Base-by-base conservation (phyloP, 805 yeast species). In the Ogataea nitratoaversa region DNA sequence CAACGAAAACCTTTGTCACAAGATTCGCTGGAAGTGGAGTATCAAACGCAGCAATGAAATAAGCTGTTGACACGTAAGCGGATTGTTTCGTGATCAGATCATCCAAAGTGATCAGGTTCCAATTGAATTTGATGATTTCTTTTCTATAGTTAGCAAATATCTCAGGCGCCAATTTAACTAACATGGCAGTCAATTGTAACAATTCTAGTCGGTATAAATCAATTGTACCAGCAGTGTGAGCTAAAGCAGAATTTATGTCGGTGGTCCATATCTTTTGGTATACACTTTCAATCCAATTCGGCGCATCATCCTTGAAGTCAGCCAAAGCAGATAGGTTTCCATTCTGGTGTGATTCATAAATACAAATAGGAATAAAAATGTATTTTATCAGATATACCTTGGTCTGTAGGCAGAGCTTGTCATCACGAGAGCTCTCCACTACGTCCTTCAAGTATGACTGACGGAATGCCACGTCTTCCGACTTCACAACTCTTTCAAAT, bases 1-100 rank as follows among this genome's bases (percentile, higher is more conserved):
- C 95, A 42, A 88, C 95, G 65, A 91, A 93, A 3, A 91, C 87
- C 57, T 88, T 97, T 0, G 91, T 83, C 4, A 91, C 95, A 37
- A 95, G 76, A 53, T 87, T 84, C 0, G 85, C 73, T 7, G 96
- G 95, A 0, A 96, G 73, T 7, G 96, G 95, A 0, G 96, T 88
- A 33, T 89, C 97, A 56, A 80, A 93, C 1, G 83, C 84, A 0
- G 88, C 76, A 44, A 93, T 89, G 60, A 91, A 93, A 57, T 79
- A 79, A 0, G 95, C 76, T 2, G 95, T 89, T 0, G 90, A 79
- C 24, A 89, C 86, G 57, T 91, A 90, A 0, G 98, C 97, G 3
- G 93, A 86, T 52, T 90, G 95, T 56, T 93, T 93, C 19, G 95
- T 78, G 37, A 89, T 76, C 37, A 81, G 75, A 57, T 93, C 99